These are phyloP conservation scores for Aphanocladium album DNA, from an alignment of 2,329 filamentous ascomycete genomes.

Conservation along the genomic window DNA sequence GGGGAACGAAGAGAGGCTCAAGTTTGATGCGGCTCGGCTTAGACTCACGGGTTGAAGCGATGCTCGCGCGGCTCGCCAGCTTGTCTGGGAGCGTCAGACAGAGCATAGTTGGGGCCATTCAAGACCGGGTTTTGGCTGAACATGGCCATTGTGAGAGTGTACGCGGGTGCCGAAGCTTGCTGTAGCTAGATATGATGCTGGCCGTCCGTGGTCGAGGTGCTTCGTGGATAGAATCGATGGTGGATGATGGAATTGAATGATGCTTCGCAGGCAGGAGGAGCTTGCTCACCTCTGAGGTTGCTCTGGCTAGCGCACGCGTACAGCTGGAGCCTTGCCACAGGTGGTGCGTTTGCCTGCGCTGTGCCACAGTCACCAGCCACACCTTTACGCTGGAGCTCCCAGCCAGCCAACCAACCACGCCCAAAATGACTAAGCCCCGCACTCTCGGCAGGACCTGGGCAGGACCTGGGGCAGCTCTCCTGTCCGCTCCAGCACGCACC, in stretches of 20 bases:
- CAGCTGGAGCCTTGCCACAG: constrained; percentile 14
- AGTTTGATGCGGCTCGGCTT: neutral
- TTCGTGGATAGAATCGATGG: constrained; percentile 11
- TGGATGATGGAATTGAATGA: neutral
- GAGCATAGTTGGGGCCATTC: constrained; percentile 66
- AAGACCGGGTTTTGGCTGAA: constrained; percentile 66
- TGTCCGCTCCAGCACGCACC: neutral
- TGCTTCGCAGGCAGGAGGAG: constrained; percentile 6
- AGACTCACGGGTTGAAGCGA: constrained; percentile 79
- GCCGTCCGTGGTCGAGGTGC: neutral
- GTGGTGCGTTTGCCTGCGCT: neutral
- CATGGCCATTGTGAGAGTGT: constrained; percentile 52
- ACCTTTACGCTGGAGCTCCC: neutral
- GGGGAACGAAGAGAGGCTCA: neutral
- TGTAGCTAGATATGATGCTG: neutral
- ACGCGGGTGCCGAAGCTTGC: neutral
- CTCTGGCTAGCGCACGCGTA: constrained; percentile 13
- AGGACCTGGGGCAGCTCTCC: constrained; percentile 5
- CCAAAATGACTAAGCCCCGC: constrained; percentile 12
- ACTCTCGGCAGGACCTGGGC: constrained; percentile 5
- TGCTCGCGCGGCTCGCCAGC: constrained; percentile 62
- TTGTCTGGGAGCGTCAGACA: constrained; percentile 55
- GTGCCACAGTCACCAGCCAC: constrained; percentile 4
- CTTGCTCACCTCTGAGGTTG: constrained; percentile 5
- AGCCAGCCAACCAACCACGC: neutral